A percentile compares a stretch with the other conserved stretches of the same genome.
Evolutionary conservation across 1,139 yeast species (phyloP).

Genomic region (Tardiomyces depauwii): DNA sequence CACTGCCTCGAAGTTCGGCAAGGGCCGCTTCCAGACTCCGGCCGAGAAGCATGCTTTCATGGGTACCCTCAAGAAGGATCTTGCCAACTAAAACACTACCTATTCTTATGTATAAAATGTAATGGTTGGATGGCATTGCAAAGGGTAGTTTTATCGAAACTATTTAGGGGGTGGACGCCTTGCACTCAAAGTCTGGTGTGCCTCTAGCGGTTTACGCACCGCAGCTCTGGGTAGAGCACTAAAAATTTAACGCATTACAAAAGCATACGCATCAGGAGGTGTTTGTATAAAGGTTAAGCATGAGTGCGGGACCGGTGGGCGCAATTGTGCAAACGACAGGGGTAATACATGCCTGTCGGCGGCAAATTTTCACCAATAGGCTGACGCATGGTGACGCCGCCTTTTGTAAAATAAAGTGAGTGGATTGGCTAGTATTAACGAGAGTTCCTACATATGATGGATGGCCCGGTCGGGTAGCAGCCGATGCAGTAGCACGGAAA

Average conservation of each 20-base stretch:
- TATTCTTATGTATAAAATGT: background rate
- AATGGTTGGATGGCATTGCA: background rate
- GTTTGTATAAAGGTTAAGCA: no score
- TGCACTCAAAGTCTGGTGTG: no score
- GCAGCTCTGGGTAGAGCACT: background rate
- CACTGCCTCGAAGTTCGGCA: conserved; percentile 99
- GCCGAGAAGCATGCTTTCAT: conserved; percentile 99
- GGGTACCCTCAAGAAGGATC: conserved; percentile 99
- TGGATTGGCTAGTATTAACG: no score
- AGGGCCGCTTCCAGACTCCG: conserved; percentile 99
- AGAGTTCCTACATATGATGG: no score
- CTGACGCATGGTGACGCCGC: background rate
- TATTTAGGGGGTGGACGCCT: no score
- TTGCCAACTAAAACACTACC: conserved; percentile 16
- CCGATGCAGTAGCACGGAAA: no score
- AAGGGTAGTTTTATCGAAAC: no score
- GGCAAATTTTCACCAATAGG: background rate
- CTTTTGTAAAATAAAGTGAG: no score
- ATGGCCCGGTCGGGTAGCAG: no score
- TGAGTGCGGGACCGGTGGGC: no score
- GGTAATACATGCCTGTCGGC: background rate
- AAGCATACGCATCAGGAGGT: background rate
- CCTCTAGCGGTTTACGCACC: no score
- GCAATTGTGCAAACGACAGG: background rate
- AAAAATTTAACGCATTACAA: background rate